These are phyloP conservation scores for Cryptococcus neoformans DNA, from an alignment of 1,284 basidiomycete genomes.

Conservation along the genomic window DNA sequence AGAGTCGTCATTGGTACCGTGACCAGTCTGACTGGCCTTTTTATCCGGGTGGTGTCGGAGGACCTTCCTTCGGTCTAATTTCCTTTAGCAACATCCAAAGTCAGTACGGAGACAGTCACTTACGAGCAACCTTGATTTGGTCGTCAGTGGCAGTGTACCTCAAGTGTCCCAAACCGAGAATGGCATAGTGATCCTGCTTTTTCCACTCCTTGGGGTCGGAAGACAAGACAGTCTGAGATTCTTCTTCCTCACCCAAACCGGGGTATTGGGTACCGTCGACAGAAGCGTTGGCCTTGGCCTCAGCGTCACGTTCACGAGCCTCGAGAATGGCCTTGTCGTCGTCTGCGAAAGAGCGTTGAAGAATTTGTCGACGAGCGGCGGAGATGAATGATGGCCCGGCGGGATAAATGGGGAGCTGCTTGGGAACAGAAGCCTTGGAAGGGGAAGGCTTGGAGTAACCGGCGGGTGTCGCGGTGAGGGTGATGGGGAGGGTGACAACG, in stretches of 20 bases:
- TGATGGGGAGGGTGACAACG: constrained; percentile 44
- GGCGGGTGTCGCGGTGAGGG: constrained; percentile 43
- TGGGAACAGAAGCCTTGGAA: constrained; percentile 43
- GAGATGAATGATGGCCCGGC: constrained; percentile 80
- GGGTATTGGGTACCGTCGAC: constrained; percentile 71
- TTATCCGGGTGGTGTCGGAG: constrained; percentile 99
- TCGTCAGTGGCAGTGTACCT: constrained; percentile 83
- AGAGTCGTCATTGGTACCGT: constrained; percentile 84
- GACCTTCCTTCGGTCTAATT: constrained; percentile 91
- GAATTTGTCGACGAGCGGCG: constrained; percentile 68
- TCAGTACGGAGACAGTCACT: constrained; percentile 45
- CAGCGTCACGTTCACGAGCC: constrained; percentile 55
- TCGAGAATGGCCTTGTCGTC: constrained; percentile 57
- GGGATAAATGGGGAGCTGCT: constrained; percentile 61
- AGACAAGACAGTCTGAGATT: constrained; percentile 66
- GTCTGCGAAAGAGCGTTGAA: constrained; percentile 73
- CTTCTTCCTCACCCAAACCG: constrained; percentile 88
- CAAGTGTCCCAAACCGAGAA: constrained; percentile 87
- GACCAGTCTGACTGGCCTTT: constrained; percentile 66
- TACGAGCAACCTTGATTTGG: constrained; percentile 96
- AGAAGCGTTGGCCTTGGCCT: constrained; percentile 56
- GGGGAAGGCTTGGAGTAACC: constrained; percentile 45
- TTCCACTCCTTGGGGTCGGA: constrained; percentile 99
- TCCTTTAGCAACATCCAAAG: constrained; percentile 8
- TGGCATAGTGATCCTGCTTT: constrained; percentile 98